phyloP scores from a whole-genome alignment of 805 yeast genomes.

The Hanseniaspora mollemarum region DNA sequence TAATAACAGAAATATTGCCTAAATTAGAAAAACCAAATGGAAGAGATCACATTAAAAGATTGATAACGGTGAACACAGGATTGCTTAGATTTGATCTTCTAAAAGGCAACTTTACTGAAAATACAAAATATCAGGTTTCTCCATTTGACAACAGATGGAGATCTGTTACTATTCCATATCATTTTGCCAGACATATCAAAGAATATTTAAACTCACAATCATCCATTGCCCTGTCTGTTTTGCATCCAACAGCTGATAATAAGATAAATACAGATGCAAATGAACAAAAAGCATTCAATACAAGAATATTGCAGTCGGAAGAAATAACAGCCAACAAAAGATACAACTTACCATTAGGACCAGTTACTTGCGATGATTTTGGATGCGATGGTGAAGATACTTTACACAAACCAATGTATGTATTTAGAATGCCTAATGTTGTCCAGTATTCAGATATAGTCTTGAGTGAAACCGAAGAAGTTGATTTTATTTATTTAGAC shows the following conservation, averaged over 20 bases:
- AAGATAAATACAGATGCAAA: not conserved
- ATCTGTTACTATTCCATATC: slow-evolving; percentile 47
- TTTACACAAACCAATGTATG: slow-evolving; percentile 46
- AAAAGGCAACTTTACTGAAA: slow-evolving; percentile 71
- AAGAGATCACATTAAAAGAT: slow-evolving; percentile 31
- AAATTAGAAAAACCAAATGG: slow-evolving; percentile 27
- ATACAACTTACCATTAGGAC: slow-evolving; percentile 46
- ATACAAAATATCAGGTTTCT: slow-evolving; percentile 68
- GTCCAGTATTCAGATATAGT: slow-evolving; percentile 38
- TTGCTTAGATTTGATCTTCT: slow-evolving; percentile 77
- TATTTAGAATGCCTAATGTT: slow-evolving; percentile 66
- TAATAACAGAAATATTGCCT: slow-evolving; percentile 48
- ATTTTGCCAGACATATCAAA: slow-evolving; percentile 44
- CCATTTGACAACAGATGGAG: slow-evolving; percentile 81
- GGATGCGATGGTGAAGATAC: slow-evolving; percentile 86
- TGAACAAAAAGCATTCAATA: not conserved
- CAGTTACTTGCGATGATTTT: slow-evolving; percentile 69
- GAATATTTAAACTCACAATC: slow-evolving; percentile 39
- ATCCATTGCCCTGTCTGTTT: not conserved
- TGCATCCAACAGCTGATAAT: not conserved
- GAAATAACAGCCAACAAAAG: slow-evolving; percentile 9
- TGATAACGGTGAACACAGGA: slow-evolving; percentile 72
- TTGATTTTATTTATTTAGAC: slow-evolving; percentile 69
- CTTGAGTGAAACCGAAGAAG: slow-evolving; percentile 27
- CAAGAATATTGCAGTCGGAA: not conserved